Evolutionary conservation across 805 yeast genomes (phyloP).

Genomic region (Starmera dryadoides): DNA sequence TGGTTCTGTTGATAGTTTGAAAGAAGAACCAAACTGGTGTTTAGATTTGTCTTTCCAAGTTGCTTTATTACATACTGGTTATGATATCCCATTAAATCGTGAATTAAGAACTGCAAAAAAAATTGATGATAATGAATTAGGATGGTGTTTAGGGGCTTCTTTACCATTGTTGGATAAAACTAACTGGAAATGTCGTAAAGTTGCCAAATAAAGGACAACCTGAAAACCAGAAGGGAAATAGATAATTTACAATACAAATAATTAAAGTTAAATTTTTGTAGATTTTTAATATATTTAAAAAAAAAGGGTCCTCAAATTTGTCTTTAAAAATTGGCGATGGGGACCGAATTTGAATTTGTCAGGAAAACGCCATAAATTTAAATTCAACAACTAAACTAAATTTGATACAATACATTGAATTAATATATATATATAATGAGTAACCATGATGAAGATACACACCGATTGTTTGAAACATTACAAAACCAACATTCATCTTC

Average conservation of each 20-base stretch:
- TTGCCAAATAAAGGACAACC: no score
- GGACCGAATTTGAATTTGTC: not conserved
- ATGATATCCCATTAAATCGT: slow-evolving; percentile 84
- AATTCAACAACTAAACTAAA: not conserved
- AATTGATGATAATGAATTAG: slow-evolving; percentile 83
- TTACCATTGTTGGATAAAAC: slow-evolving; percentile 72
- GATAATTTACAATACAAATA: no score
- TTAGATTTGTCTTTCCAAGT: slow-evolving; percentile 86
- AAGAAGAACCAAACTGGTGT: slow-evolving; percentile 90
- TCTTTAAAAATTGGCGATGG: no score
- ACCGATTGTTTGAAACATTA: slow-evolving; percentile 14
- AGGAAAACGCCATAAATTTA: not conserved
- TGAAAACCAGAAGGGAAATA: no score
- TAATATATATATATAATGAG: not conserved
- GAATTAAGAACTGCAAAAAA: slow-evolving; percentile 90
- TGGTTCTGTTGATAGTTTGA: slow-evolving; percentile 58
- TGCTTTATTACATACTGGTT: slow-evolving; percentile 89
- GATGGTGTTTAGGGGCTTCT: slow-evolving; percentile 99
- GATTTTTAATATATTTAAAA: no score
- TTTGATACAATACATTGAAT: not conserved
- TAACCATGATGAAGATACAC: slow-evolving; percentile 12
- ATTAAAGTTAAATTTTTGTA: no score
- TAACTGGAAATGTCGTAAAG: slow-evolving; percentile 61
- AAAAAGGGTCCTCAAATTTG: not conserved
- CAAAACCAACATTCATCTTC: slow-evolving; percentile 29